Evolutionary conservation across 2,329 filamentous ascomycete species (phyloP).

Genomic region (Xylariaceae sp.): DNA sequence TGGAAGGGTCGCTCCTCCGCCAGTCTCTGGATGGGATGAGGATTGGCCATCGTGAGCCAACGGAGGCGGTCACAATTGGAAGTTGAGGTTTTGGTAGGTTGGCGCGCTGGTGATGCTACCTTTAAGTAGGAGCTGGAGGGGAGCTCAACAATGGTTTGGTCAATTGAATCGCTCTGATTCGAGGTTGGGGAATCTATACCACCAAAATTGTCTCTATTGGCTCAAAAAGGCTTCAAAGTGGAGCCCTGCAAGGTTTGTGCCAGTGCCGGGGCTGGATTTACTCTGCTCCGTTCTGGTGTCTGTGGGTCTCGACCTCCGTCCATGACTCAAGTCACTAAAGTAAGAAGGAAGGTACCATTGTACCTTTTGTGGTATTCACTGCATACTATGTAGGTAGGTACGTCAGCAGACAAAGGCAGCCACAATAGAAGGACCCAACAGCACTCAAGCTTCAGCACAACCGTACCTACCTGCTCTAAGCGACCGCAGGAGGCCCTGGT

Average conservation of each 20-base stretch:
- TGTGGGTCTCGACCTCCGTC: neutral
- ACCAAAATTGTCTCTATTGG: slow-evolving; percentile 24
- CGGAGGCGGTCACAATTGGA: slow-evolving; percentile 32
- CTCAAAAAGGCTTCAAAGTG: neutral
- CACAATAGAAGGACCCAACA: too few relatives aligned
- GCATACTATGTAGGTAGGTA: neutral
- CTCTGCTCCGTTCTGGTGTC: slow-evolving; percentile 9
- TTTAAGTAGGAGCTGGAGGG: neutral
- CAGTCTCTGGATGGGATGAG: slow-evolving; percentile 36
- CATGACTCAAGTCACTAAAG: too few relatives aligned
- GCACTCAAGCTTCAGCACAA: too few relatives aligned
- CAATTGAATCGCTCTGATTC: slow-evolving; percentile 28
- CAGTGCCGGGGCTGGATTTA: slow-evolving; percentile 24
- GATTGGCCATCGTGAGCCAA: slow-evolving; percentile 44
- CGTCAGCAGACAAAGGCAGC: slow-evolving; percentile 9
- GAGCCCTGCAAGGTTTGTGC: neutral
- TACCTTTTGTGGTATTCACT: neutral
- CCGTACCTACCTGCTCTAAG: too few relatives aligned
- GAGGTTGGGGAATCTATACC: slow-evolving; percentile 7
- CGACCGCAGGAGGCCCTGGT: too few relatives aligned
- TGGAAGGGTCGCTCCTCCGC: slow-evolving; percentile 62
- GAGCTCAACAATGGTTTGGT: slow-evolving; percentile 10
- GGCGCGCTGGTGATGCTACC: too few relatives aligned
- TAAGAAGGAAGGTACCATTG: neutral
- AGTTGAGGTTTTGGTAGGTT: neutral